These are phyloP conservation scores for Urochloa ruziziensis DNA, from an alignment of 176 grass and related monocot species.

Conservation along the genomic window DNA sequence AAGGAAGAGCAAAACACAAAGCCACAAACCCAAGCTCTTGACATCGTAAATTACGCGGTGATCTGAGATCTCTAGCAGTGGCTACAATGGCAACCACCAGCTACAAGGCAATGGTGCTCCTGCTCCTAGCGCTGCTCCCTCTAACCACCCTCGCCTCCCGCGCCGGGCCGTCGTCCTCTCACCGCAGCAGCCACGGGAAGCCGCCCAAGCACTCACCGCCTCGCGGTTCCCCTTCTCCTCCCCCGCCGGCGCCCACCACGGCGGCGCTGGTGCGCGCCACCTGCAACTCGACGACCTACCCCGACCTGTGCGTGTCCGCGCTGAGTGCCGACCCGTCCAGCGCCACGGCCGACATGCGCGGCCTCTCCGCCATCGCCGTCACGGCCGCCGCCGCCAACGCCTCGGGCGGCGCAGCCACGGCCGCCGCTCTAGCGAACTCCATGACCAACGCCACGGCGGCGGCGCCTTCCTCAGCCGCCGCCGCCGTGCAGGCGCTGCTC, in stretches of 20 bases:
- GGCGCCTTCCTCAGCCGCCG: background rate
- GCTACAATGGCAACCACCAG: background rate
- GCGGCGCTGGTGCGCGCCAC: slow-evolving; percentile 48
- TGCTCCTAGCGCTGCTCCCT: background rate
- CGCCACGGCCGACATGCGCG: slow-evolving; percentile 57
- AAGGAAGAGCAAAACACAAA: background rate
- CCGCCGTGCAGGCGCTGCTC: slow-evolving; percentile 40
- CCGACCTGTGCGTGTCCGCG: slow-evolving; percentile 68
- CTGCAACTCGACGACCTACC: slow-evolving; percentile 77
- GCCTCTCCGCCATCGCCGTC: slow-evolving; percentile 68
- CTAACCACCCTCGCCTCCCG: slow-evolving; percentile 20
- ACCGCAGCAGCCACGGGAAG: slow-evolving; percentile 13
- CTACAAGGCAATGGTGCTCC: background rate
- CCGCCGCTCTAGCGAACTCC: slow-evolving; percentile 28
- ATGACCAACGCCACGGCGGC: background rate
- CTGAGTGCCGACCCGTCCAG: slow-evolving; percentile 64
- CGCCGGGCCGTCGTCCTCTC: background rate
- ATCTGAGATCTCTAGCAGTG: slow-evolving; percentile 1
- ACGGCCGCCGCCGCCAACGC: slow-evolving; percentile 56
- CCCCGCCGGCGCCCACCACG: background rate
- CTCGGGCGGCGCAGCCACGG: slow-evolving; percentile 43
- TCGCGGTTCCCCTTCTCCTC: background rate
- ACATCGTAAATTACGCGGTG: too few species aligned
- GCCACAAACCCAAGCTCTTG: background rate
- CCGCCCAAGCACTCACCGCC: background rate